phyloP scores from a whole-genome alignment of 192 early-diverging fungal species.

The Haplosporangium gracile region DNA sequence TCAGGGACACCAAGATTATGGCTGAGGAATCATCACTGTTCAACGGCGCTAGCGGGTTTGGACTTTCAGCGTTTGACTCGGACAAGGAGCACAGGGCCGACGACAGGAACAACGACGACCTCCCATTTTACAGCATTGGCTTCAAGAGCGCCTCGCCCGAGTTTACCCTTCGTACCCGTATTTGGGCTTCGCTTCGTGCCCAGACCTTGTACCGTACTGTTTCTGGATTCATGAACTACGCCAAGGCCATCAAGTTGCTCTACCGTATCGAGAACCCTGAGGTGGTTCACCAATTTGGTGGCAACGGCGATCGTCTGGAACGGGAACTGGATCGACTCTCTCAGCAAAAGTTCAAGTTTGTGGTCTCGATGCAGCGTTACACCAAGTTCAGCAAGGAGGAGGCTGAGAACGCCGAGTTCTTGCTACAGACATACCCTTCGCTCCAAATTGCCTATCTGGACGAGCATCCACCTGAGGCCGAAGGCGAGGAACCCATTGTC shows the following conservation, averaged over 20 bases:
- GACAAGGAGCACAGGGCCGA: slow-evolving; percentile 60
- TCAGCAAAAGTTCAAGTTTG: slow-evolving; percentile 85
- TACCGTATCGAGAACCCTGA: slow-evolving; percentile 86
- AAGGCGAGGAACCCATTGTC: slow-evolving; percentile 69
- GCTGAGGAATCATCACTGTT: slow-evolving; percentile 71
- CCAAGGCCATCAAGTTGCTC: slow-evolving; percentile 85
- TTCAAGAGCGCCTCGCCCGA: slow-evolving; percentile 86
- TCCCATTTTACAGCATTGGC: slow-evolving; percentile 85
- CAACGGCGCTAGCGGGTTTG: slow-evolving; percentile 27
- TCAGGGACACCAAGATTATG: slow-evolving; percentile 85
- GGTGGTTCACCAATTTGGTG: slow-evolving; percentile 72
- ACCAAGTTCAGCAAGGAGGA: slow-evolving; percentile 84
- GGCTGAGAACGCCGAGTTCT: slow-evolving; percentile 80
- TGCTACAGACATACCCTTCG: slow-evolving; percentile 81
- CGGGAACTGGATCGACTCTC: slow-evolving; percentile 77
- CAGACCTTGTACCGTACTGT: slow-evolving; percentile 91
- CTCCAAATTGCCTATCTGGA: slow-evolving; percentile 87
- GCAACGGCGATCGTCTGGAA: slow-evolving; percentile 76
- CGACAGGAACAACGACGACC: slow-evolving; percentile 81
- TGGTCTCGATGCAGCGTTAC: slow-evolving; percentile 91
- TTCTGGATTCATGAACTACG: slow-evolving; percentile 90
- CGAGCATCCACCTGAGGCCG: slow-evolving; percentile 71
- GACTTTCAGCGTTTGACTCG: slow-evolving; percentile 32
- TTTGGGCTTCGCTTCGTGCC: slow-evolving; percentile 89
- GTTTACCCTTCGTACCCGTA: slow-evolving; percentile 87